These are phyloP conservation scores for Parathielavia appendiculata DNA, from an alignment of 495 filamentous ascomycete genomes.

Conservation along the genomic window DNA sequence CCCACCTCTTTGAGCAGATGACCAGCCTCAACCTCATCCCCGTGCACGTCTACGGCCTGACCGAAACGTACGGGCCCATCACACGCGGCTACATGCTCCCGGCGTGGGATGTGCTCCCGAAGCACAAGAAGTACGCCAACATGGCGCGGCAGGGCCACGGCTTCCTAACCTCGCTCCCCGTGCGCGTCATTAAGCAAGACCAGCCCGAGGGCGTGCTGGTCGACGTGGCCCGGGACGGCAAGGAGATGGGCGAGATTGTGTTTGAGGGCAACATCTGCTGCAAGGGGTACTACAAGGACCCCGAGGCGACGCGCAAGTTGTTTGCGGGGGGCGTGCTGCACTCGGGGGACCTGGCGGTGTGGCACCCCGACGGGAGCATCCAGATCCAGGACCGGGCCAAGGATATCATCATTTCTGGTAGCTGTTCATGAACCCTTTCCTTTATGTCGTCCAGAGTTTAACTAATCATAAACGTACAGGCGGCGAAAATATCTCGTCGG, in stretches of 20 bases:
- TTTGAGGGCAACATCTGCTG: constrained; percentile 89
- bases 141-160: constrained; percentile 94
- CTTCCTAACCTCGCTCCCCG: constrained; percentile 77
- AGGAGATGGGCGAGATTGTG: constrained; percentile 90
- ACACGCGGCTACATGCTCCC: constrained; percentile 88
- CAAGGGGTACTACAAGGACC: constrained; percentile 87
- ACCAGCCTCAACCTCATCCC: constrained; percentile 74
- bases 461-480: constrained; percentile 43
- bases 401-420: constrained; percentile 97
- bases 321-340: constrained; percentile 85
- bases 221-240: constrained; percentile 75
- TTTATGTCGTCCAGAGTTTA: neutral
- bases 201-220: constrained; percentile 57
- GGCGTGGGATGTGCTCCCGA: constrained; percentile 65
- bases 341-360: constrained; percentile 87
- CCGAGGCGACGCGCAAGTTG: constrained; percentile 77
- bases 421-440: constrained; percentile 16
- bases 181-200: constrained; percentile 76
- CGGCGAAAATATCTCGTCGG: constrained; percentile 93
- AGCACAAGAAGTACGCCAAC: constrained; percentile 67
- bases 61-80: constrained; percentile 94
- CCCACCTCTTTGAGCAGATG: constrained; percentile 91
- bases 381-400: constrained; percentile 93
- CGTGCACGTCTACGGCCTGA: constrained; percentile 92
- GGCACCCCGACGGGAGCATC: constrained; percentile 80